Conservation (phyloP, 805 yeast genomes). For the Ogataea zsoltii region DNA sequence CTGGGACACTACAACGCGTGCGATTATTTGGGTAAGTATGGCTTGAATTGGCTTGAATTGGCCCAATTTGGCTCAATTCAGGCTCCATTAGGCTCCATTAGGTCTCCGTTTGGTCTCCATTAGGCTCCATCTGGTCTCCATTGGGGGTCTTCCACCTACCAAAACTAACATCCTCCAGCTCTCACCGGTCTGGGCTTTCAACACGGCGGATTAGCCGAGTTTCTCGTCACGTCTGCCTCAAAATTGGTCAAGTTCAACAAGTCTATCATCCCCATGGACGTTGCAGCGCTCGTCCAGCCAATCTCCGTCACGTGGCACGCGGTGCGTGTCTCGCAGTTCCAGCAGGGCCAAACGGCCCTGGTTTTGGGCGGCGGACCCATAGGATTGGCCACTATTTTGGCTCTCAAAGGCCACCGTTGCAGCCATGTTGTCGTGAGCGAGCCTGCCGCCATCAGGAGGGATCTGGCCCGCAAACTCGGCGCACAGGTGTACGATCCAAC, state of each 20-base stretch:
- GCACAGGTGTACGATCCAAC: slow-evolving; percentile 42
- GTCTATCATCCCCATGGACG: slow-evolving; percentile 1
- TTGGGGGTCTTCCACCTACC: too few species aligned
- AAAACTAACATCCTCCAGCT: neutral
- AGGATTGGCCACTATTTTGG: slow-evolving; percentile 59
- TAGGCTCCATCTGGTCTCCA: too few species aligned
- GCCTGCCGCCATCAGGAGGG: slow-evolving; percentile 62
- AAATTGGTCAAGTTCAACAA: slow-evolving; percentile 37
- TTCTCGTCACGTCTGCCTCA: slow-evolving; percentile 38
- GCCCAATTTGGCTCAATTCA: too few species aligned
- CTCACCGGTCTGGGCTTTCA: slow-evolving; percentile 51
- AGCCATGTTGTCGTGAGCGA: slow-evolving; percentile 58
- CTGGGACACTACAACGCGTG: slow-evolving; percentile 47
- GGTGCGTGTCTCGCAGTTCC: slow-evolving; percentile 43
- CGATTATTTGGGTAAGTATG: slow-evolving; percentile 9
- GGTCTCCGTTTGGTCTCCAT: too few species aligned
- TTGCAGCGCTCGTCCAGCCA: slow-evolving; percentile 60
- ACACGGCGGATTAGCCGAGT: slow-evolving; percentile 53
- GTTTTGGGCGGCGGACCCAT: slow-evolving; percentile 65
- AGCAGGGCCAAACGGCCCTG: slow-evolving; percentile 47
- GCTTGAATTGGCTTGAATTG: too few species aligned
- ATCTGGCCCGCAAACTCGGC: slow-evolving; percentile 52
- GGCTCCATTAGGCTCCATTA: too few species aligned
- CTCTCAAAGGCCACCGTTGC: slow-evolving; percentile 49
- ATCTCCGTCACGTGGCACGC: slow-evolving; percentile 63